Evolutionary conservation across 163 green algal species (phyloP).

Genomic region (Botryococcus braunii): DNA sequence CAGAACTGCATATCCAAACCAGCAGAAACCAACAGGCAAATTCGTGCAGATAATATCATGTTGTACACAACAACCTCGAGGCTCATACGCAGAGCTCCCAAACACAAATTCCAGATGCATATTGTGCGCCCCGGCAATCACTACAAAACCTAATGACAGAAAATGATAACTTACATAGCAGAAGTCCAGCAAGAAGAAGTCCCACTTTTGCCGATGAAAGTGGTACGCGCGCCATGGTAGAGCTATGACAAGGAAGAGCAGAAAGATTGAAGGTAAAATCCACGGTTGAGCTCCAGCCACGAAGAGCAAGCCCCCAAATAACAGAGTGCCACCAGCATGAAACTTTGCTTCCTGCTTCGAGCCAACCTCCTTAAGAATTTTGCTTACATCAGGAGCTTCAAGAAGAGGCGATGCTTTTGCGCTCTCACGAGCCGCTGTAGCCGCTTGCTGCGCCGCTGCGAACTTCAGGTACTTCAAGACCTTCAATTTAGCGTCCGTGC

Average conservation of each 20-base stretch:
- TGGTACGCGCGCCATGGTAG: slow-evolving; percentile 24
- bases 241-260: slow-evolving; percentile 21
- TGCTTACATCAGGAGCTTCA: slow-evolving; percentile 1
- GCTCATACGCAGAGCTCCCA: background rate
- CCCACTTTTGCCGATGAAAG: slow-evolving; percentile 16
- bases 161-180: slow-evolving; percentile 41
- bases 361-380: slow-evolving; percentile 3
- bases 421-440: too few relatives aligned
- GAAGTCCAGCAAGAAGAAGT: slow-evolving; percentile 65
- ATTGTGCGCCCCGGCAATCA: background rate
- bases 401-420: too few relatives aligned
- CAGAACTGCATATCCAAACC: too few relatives aligned
- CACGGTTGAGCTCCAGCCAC: slow-evolving; percentile 21
- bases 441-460: too few relatives aligned
- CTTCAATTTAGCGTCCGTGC: too few relatives aligned
- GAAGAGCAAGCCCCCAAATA: slow-evolving; percentile 21
- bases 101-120: background rate
- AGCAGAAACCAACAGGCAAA: too few relatives aligned
- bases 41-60: too few relatives aligned
- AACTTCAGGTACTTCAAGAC: too few relatives aligned
- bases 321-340: slow-evolving; percentile 2
- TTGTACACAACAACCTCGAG: too few relatives aligned
- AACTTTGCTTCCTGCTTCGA: slow-evolving; percentile 4
- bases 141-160: too few relatives aligned
- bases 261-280: slow-evolving; percentile 20